phyloP scores from a whole-genome alignment of 2,329 filamentous ascomycete species.

The Colletotrichum navitas region DNA sequence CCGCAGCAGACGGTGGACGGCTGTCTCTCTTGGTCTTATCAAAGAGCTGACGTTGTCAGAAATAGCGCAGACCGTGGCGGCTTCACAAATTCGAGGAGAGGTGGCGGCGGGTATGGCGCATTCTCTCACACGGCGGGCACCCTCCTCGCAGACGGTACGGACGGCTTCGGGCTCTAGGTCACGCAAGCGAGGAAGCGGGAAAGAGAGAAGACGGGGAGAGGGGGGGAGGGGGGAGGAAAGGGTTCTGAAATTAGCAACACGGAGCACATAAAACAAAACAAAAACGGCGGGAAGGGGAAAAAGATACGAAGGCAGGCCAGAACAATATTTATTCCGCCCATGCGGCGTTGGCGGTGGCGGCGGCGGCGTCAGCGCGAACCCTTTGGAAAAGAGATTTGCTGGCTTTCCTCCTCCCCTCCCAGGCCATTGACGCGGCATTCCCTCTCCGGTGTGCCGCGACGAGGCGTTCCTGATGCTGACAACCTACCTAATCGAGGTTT shows the following conservation, averaged over 20 bases:
- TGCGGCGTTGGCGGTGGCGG: slow-evolving; percentile 17
- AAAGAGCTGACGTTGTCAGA: not conserved
- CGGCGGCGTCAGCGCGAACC: not conserved
- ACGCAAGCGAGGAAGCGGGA: not conserved
- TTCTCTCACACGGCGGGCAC: slow-evolving; percentile 11
- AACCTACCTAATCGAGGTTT: not conserved
- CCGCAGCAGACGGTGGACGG: not conserved
- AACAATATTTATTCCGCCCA: not conserved
- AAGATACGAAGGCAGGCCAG: not conserved
- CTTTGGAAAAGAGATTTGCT: slow-evolving; percentile 28
- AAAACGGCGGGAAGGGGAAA: not conserved
- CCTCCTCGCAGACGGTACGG: not conserved
- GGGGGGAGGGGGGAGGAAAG: not conserved
- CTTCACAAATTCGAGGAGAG: slow-evolving; percentile 1
- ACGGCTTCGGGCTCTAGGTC: not conserved
- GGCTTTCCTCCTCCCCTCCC: not conserved
- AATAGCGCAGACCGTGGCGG: not conserved
- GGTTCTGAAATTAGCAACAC: not conserved
- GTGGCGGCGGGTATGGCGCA: slow-evolving; percentile 6
- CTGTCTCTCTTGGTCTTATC: not conserved
- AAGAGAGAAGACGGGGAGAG: no score
- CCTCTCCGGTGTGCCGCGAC: slow-evolving; percentile 28
- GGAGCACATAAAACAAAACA: not conserved
- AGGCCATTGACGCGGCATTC: not conserved
- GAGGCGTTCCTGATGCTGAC: slow-evolving; percentile 16